Conservation (phyloP, 495 filamentous ascomycete species). For the Penicillium fimorum region DNA sequence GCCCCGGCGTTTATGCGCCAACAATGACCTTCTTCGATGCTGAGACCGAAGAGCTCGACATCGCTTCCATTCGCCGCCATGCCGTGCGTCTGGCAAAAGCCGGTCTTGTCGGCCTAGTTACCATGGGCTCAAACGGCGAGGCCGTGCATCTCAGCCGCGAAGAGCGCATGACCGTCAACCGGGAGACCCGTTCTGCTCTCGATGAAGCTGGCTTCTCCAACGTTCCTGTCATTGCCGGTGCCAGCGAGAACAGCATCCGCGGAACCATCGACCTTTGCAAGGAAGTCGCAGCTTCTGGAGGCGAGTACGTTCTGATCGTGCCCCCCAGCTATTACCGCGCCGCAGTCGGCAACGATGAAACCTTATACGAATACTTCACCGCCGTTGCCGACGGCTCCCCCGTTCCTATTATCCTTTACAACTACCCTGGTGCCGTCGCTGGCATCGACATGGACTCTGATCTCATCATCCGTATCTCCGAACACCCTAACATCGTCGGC, state of each 20-base stretch:
- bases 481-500: constrained; percentile 80
- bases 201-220: constrained; percentile 75
- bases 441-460: constrained; percentile 92
- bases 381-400: constrained; percentile 72
- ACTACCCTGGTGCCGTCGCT: constrained; percentile 88
- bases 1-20: constrained; percentile 83
- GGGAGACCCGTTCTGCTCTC: constrained; percentile 76
- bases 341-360: constrained; percentile 70
- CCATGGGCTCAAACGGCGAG: constrained; percentile 90
- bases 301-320: constrained; percentile 74
- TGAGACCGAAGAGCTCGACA: constrained; percentile 78
- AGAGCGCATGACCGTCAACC: constrained; percentile 73
- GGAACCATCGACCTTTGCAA: constrained; percentile 73
- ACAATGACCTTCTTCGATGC: constrained; percentile 90
- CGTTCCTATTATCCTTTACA: constrained; percentile 80
- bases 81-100: constrained; percentile 77
- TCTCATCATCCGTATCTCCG: constrained; percentile 74
- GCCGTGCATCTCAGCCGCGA: constrained; percentile 75
- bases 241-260: constrained; percentile 73
- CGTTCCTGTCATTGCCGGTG: constrained; percentile 77
- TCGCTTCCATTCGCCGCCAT: constrained; percentile 73
- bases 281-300: constrained; percentile 65
- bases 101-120: constrained; percentile 79
- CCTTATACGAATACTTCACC: constrained; percentile 74
- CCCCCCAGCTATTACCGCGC: constrained; percentile 82